Base-by-base conservation (phyloP, 1,139 yeast genomes). In the Kazachstania sp. region DNA sequence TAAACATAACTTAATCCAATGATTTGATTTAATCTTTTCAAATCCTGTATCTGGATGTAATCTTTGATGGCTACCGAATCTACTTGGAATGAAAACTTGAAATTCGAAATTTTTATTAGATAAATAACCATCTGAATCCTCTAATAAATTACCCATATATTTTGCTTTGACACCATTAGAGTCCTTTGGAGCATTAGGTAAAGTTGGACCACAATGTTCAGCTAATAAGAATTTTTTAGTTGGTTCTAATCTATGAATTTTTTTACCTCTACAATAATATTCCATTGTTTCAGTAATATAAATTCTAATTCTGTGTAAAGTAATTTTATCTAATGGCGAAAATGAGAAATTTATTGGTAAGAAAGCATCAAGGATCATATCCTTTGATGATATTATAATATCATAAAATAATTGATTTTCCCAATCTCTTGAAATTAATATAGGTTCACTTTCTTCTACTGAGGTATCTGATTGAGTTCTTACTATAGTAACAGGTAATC, bases 1-100 rank as follows among this genome's bases (percentile, higher is more conserved):
- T 46, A 92, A 66, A 54, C 95, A 84, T n/a, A 92, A 77, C 66
- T 92, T 92, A 56, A 92, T 82, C 97, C 98, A 92, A 68, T 92
- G 98, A 60, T 86, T 95, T 6, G 94, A 75, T 66, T 87, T 90
- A 54, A 92, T 87, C 57, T 81, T 81, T 30, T 77, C 79, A 56
- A 75, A 83, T 2, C 87, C 79, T 0, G 96, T 86, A 49, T 63
- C 64, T n/a, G 68, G 68, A 46, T 64, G 64, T 45, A 65, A 45
- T 5, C 87, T 71, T 58, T 86, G 95, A 52, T 88, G 79, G 6
- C 97, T 97, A 9, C 95, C 84, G 64, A 92, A 97, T 52, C 90
- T 86, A 52, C 61, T 90, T 1, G 97, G 97, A 20, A 92, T 82
- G 55, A 73, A 83, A 15, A 90, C 78, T 63, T 86, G 87, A 63